Conservation (phyloP, 495 filamentous ascomycete species). For the Neurospora sp. region DNA sequence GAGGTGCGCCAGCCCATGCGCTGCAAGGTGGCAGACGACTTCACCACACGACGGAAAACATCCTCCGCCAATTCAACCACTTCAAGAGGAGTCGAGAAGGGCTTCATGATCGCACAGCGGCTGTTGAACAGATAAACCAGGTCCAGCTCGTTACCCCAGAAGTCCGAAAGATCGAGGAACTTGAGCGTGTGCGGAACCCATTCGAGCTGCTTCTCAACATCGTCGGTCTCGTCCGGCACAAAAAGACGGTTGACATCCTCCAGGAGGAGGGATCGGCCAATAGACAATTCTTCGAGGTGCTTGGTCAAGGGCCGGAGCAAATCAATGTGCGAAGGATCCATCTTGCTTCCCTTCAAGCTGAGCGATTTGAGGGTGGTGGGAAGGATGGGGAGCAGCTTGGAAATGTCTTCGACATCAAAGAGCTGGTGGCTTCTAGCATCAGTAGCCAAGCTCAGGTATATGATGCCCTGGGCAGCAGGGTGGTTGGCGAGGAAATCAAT, state of each 20-base stretch:
- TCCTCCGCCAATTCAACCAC: conserved; percentile 73
- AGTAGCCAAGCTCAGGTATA: conserved; percentile 65
- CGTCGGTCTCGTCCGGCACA: conserved; percentile 30
- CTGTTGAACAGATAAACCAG: conserved; percentile 52
- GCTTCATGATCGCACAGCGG: conserved; percentile 49
- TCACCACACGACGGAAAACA: conserved; percentile 51
- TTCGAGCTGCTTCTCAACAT: conserved; percentile 22
- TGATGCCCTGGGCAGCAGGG: conserved; percentile 56
- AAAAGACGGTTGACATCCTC: conserved; percentile 53
- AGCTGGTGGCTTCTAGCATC: conserved; percentile 67
- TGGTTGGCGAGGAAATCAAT: conserved; percentile 67
- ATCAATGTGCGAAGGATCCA: conserved; percentile 53
- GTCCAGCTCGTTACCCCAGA: conserved; percentile 50
- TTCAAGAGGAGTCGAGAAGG: conserved; percentile 58
- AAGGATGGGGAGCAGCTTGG: conserved; percentile 55
- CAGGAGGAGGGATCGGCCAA: conserved; percentile 59
- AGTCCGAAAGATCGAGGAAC: conserved; percentile 60
- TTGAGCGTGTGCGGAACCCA: conserved; percentile 58
- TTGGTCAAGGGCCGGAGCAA: conserved; percentile 63
- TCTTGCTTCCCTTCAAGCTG: conserved; percentile 66
- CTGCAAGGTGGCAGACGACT: conserved; percentile 30
- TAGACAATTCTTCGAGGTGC: conserved; percentile 68
- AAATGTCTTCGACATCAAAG: conserved; percentile 54
- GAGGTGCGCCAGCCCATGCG: conserved; percentile 55
- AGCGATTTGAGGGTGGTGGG: conserved; percentile 61